Conservation (phyloP, 495 filamentous ascomycete species). For the Cercophora sp. region DNA sequence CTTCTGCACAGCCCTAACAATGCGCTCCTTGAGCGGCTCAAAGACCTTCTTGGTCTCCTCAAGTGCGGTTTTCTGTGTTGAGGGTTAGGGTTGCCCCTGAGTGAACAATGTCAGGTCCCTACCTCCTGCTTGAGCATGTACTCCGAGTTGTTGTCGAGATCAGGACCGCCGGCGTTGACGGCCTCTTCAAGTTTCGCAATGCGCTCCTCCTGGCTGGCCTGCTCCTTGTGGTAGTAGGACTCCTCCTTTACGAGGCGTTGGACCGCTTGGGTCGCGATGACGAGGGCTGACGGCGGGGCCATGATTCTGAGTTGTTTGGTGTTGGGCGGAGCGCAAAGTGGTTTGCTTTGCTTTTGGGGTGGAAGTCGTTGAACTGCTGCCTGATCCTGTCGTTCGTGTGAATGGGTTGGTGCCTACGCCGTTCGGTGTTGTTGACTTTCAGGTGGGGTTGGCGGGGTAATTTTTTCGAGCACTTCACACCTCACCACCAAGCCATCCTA, state of each 20-base stretch:
- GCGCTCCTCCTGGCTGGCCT: slow-evolving; percentile 63
- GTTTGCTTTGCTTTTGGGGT: too few species aligned
- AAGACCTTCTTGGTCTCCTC: slow-evolving; percentile 82
- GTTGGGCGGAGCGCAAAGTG: not conserved
- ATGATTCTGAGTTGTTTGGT: slow-evolving; percentile 13
- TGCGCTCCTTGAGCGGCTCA: slow-evolving; percentile 60
- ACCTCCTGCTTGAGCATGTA: slow-evolving; percentile 84
- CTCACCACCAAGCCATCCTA: too few species aligned
- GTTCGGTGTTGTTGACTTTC: slow-evolving; percentile 16
- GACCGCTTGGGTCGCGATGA: slow-evolving; percentile 42
- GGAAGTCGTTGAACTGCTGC: not conserved
- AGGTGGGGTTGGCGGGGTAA: slow-evolving; percentile 34
- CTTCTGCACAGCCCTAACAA: slow-evolving; percentile 60
- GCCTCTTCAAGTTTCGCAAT: slow-evolving; percentile 64
- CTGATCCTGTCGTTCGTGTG: not conserved
- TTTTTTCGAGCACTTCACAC: too few species aligned
- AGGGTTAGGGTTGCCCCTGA: slow-evolving; percentile 25
- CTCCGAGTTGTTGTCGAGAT: slow-evolving; percentile 61
- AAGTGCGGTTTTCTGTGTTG: slow-evolving; percentile 60
- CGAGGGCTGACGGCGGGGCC: slow-evolving; percentile 28
- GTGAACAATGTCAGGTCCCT: not conserved
- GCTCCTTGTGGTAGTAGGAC: slow-evolving; percentile 80
- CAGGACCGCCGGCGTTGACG: slow-evolving; percentile 30
- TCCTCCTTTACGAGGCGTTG: slow-evolving; percentile 88
- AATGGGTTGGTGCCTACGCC: not conserved